Percentiles rank a stretch among this genome's conserved stretches.
Conservation (phyloP, 2,329 filamentous ascomycete species). For the Nothopassalora personata region DNA sequence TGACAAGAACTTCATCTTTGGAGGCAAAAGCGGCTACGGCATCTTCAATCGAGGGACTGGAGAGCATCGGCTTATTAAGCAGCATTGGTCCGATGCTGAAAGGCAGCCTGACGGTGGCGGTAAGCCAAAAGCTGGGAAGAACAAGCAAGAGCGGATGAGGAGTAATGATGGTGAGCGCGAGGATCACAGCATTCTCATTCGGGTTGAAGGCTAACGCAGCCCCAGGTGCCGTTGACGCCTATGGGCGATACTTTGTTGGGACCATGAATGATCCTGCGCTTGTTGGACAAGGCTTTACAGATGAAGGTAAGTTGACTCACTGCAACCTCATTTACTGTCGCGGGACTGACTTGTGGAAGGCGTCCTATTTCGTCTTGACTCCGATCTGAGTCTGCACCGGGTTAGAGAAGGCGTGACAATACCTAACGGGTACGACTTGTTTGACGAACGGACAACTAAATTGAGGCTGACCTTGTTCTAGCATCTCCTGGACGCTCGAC, state of each 20-base stretch:
- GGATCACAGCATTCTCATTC: constrained; percentile 7
- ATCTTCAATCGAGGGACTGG: constrained; percentile 61
- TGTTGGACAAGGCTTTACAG: constrained; percentile 26
- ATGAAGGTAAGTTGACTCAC: constrained; percentile 32
- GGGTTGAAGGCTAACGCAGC: not conserved
- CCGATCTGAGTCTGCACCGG: constrained; percentile 54
- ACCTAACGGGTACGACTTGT: constrained; percentile 14
- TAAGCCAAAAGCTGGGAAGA: constrained; percentile 35
- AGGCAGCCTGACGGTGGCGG: constrained; percentile 35
- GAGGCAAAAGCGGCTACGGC: constrained; percentile 77
- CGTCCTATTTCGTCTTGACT: constrained; percentile 66
- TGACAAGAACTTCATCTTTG: constrained; percentile 67
- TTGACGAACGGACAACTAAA: not conserved
- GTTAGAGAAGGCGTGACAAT: constrained; percentile 47
- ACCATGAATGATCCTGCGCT: constrained; percentile 73
- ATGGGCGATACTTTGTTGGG: constrained; percentile 79
- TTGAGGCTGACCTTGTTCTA: constrained; percentile 72
- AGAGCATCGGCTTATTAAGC: constrained; percentile 52
- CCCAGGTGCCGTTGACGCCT: constrained; percentile 36
- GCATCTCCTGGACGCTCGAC: constrained; percentile 72
- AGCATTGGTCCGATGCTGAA: constrained; percentile 51
- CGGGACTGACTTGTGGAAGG: constrained; percentile 45
- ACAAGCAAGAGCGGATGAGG: constrained; percentile 46
- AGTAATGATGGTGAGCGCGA: constrained; percentile 81
- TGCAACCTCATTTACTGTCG: not conserved